These are phyloP conservation scores for Westerdykella sp. DNA, from an alignment of 2,329 filamentous ascomycete genomes.

Conservation along the genomic window DNA sequence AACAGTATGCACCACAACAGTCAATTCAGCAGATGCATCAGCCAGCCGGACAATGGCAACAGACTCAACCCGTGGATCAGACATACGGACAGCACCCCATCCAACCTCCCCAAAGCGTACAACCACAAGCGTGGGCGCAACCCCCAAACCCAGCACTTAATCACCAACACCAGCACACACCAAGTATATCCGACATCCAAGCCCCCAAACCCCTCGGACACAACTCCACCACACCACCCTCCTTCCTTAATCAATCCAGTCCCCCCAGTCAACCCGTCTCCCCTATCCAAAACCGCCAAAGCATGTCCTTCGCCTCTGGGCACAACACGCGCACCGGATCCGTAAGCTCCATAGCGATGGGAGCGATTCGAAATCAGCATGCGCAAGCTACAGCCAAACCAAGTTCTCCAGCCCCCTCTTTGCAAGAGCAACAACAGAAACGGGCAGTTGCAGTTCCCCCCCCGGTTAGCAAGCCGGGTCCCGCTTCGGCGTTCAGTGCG, in stretches of 20 bases:
- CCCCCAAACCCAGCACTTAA: no score
- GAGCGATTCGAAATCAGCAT: constrained; percentile 21
- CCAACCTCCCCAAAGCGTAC: constrained; percentile 1
- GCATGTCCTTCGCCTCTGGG: constrained; percentile 17
- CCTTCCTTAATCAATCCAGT: constrained; percentile 21
- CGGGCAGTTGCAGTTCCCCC: constrained; percentile 14
- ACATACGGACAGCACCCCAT: constrained; percentile 1
- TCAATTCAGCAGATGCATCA: no score
- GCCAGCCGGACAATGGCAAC: not conserved
- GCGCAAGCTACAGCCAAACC: constrained; percentile 10
- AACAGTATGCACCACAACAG: constrained; percentile 2
- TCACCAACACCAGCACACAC: no score
- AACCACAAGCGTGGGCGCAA: constrained; percentile 13
- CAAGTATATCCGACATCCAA: constrained; percentile 9
- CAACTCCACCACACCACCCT: constrained; percentile 18
- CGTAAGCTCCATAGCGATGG: constrained; percentile 30
- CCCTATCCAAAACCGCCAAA: constrained; percentile 24
- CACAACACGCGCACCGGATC: constrained; percentile 21
- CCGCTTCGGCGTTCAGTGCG: constrained; percentile 27
- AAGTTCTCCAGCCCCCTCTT: constrained; percentile 18
- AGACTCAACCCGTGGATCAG: constrained; percentile 1
- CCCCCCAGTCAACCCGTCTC: constrained; percentile 30
- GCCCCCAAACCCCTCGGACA: constrained; percentile 23
- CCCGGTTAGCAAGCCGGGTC: constrained; percentile 16
- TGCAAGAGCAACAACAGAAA: constrained; percentile 2